These are phyloP conservation scores for Oxytropis ochrocephala DNA, from an alignment of 306 rosid species.

Conservation along the genomic window DNA sequence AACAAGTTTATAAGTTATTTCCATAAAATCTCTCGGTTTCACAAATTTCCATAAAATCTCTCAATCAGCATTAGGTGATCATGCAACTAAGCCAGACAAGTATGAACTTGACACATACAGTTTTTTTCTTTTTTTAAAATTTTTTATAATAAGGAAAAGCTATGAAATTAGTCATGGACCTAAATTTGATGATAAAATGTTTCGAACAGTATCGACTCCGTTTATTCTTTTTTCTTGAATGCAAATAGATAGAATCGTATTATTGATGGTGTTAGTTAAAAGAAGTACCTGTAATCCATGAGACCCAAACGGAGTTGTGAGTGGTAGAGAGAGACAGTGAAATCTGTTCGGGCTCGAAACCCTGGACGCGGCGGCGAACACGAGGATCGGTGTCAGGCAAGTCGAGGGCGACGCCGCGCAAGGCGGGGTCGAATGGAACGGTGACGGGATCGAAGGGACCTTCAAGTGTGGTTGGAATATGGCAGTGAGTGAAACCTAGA, in stretches of 20 bases:
- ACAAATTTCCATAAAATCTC: too few relatives aligned
- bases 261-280: not conserved
- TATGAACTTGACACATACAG: not conserved
- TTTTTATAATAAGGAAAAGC: not conserved
- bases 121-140: not conserved
- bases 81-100: not conserved
- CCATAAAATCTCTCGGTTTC: too few relatives aligned
- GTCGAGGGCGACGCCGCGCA: constrained; percentile 62
- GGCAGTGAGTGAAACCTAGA: not conserved
- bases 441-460: constrained; percentile 72
- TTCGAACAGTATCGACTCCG: not conserved
- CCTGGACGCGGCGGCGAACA: constrained; percentile 45
- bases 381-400: constrained; percentile 61
- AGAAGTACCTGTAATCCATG: constrained; percentile 68
- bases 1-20: too few relatives aligned
- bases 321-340: constrained; percentile 56
- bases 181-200: not conserved
- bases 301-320: constrained; percentile 67
- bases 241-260: not conserved
- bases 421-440: constrained; percentile 42
- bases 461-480: constrained; percentile 61
- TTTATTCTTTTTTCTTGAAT: not conserved
- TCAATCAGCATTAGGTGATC: too few relatives aligned
- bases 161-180: not conserved
- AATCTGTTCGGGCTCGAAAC: constrained; percentile 78